phyloP scores from a whole-genome alignment of 2,329 filamentous ascomycete species.

The Penicillium olsonii region DNA sequence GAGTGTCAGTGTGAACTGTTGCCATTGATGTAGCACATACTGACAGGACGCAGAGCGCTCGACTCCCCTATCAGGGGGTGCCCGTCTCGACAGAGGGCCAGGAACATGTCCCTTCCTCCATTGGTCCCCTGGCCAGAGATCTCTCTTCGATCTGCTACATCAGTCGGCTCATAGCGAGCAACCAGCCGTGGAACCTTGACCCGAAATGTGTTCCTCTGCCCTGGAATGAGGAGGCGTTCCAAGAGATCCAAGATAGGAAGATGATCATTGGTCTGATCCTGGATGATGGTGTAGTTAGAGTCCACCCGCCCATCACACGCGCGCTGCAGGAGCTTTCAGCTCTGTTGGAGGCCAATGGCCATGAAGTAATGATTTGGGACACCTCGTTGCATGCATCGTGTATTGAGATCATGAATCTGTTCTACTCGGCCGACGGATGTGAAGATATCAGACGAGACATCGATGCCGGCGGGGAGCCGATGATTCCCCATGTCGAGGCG shows the following conservation, averaged over 20 bases:
- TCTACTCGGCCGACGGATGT: constrained; percentile 63
- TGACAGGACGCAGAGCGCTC: constrained; percentile 48
- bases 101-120: constrained; percentile 63
- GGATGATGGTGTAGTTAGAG: constrained; percentile 57
- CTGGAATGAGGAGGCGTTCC: constrained; percentile 54
- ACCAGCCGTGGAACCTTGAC: constrained; percentile 57
- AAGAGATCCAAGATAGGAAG: constrained; percentile 43
- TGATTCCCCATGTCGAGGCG: constrained; percentile 59
- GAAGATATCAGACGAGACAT: constrained; percentile 63
- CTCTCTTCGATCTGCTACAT: constrained; percentile 53
- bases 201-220: constrained; percentile 55
- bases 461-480: constrained; percentile 58
- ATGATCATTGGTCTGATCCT: constrained; percentile 54
- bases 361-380: constrained; percentile 58
- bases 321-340: constrained; percentile 40
- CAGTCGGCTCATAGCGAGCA: constrained; percentile 51
- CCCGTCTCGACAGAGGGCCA: constrained; percentile 65
- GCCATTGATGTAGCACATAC: not conserved
- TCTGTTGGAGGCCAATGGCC: constrained; percentile 50
- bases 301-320: constrained; percentile 56
- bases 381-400: constrained; percentile 54
- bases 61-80: constrained; percentile 60
- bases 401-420: constrained; percentile 61
- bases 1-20: constrained; percentile 26
- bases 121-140: constrained; percentile 61